Conservation (phyloP, 2,329 filamentous ascomycete genomes). For the Moelleriella libera region DNA sequence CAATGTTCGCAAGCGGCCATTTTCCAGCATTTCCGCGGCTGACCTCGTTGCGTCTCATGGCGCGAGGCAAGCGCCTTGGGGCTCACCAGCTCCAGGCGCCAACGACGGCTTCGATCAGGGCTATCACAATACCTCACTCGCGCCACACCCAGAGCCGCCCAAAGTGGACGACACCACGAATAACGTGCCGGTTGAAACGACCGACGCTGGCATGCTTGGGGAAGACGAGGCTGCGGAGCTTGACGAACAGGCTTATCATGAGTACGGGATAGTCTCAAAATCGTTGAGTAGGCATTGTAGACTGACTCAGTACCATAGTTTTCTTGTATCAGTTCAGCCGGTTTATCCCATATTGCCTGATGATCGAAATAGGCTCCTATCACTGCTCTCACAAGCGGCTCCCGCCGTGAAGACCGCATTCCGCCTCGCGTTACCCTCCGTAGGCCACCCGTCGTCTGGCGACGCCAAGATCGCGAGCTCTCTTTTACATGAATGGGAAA, state of each 20-base stretch:
- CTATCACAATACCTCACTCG: constrained; percentile 28
- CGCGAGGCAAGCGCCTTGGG: constrained; percentile 30
- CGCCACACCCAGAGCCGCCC: constrained; percentile 27
- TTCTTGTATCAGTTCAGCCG: constrained; percentile 50
- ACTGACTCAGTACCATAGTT: constrained; percentile 24
- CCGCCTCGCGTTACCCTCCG: constrained; percentile 44
- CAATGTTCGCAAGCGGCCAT: constrained; percentile 28
- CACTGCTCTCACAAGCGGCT: constrained; percentile 41
- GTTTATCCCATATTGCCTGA: constrained; percentile 52
- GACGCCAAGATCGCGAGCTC: constrained; percentile 30
- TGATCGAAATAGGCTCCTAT: constrained; percentile 39
- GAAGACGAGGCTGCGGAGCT: constrained; percentile 8
- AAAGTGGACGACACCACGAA: constrained; percentile 22
- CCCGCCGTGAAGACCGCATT: constrained; percentile 48
- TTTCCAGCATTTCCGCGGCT: constrained; percentile 30
- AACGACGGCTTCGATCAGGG: constrained; percentile 15
- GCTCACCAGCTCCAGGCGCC: constrained; percentile 23
- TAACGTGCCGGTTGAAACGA: constrained; percentile 17
- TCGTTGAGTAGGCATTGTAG: not conserved
- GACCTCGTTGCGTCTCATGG: constrained; percentile 24
- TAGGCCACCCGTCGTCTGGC: constrained; percentile 25
- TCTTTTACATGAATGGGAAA: constrained; percentile 38
- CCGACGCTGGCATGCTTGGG: constrained; percentile 19
- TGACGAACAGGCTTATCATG: constrained; percentile 30
- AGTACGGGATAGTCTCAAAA: constrained; percentile 17